phyloP scores from a whole-genome alignment of 169 alveolate species.

The Blepharisma undulans region DNA sequence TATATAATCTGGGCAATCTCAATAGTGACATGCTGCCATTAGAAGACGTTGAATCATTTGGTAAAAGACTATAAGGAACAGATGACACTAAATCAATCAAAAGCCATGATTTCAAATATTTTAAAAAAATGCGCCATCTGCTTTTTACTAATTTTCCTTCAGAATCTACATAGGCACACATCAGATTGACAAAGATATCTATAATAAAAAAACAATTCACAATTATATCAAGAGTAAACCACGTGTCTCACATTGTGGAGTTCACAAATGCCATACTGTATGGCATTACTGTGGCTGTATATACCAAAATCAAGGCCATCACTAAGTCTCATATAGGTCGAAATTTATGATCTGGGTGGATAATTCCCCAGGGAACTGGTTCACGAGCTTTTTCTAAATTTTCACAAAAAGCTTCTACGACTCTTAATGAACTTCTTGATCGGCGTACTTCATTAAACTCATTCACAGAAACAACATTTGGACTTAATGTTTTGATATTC shows the following conservation, averaged over 20 bases:
- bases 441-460: neutral
- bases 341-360: neutral
- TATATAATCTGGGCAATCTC: conserved; percentile 67
- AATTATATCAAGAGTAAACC: neutral
- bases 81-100: conserved; percentile 65
- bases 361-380: neutral
- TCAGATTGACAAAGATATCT: neutral
- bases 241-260: neutral
- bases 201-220: neutral
- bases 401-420: neutral
- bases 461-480: too few relatives aligned
- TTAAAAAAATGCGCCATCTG: conserved; percentile 46
- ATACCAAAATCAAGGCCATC: conserved; percentile 11
- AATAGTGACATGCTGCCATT: conserved; percentile 46
- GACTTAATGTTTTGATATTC: neutral
- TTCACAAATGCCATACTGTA: conserved; percentile 27
- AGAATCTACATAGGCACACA: neutral
- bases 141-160: conserved; percentile 13
- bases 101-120: conserved; percentile 72
- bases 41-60: neutral
- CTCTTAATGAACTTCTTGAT: neutral
- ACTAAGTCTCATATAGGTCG: neutral
- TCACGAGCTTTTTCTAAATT: neutral
- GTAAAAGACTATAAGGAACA: conserved; percentile 56
- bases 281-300: conserved; percentile 35